Base-by-base conservation (phyloP, 2,329 filamentous ascomycete genomes). In the Chaetomiaceae sp. region DNA sequence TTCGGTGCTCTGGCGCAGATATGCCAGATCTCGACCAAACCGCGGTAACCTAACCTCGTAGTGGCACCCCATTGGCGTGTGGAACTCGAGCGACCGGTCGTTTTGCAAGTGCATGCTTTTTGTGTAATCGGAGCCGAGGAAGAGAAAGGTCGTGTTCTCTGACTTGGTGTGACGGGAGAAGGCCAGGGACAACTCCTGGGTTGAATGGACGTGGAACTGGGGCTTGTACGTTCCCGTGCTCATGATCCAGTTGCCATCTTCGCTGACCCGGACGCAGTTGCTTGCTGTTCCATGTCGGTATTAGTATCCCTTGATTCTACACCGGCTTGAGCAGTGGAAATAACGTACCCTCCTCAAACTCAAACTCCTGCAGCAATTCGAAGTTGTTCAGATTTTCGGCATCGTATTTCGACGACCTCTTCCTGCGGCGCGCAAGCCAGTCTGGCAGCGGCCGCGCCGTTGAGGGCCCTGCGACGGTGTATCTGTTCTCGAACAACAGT, bases 201-300 rank as follows among this genome's bases (percentile, higher is more conserved):
- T 81, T 65, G 95, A 89, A 70, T 99, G 95, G n/a, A 89, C 86
- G 65, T 97, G 93, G 53, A 97, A 95, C 67, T 95, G 59, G 30
- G 66, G 74, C 68, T 76, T 81, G 68, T 82, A 85, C 48, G 81
- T 85, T 73, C 89, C 90, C 46, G 91, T 95, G 63, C 88, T 95
- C 88, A 96, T 93, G 35, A 93, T 83, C 91, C 93, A 99, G 66
- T 97, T 86, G 43, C 92, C 92, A 79, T 99, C 93, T 52, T 96
- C 91, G 62, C 89, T 96, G 56, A 93, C 82, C 44, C 89, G 82
- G 56, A 99, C 82, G 66, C 92, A 96, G 60, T 85, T 82, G 65
- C 90, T 96, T 35, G 95, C 92, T 70, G 33, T 53, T 53, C 3
- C 17, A 21, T 12, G 16, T 10, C 16, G 12, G 20, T 5, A 52